A percentile compares a stretch with the other conserved stretches of the same genome.
Conservation (phyloP, 345 rosid genomes). For the Pistacia integerrima region DNA sequence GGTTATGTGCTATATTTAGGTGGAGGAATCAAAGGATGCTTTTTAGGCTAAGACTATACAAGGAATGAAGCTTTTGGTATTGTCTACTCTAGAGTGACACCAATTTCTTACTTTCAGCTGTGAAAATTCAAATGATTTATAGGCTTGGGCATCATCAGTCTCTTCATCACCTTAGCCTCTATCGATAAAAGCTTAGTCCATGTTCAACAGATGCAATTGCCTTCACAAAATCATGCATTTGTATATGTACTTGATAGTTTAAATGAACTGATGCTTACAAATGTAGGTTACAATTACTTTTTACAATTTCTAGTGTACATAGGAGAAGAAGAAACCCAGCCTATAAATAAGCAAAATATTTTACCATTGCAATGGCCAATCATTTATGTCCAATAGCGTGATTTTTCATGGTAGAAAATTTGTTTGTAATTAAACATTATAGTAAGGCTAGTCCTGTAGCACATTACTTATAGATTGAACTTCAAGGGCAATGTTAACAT, state of each 20-base stretch:
- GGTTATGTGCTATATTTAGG: constrained; percentile 47
- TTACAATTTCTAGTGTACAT: too few species aligned
- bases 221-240: constrained; percentile 51
- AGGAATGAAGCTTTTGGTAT: constrained; percentile 88
- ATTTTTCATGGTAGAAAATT: too few species aligned
- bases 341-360: too few species aligned
- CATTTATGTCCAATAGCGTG: too few species aligned
- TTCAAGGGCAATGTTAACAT: too few species aligned
- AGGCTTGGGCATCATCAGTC: constrained; percentile 50
- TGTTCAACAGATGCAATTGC: constrained; percentile 70
- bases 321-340: too few species aligned
- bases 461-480: too few species aligned
- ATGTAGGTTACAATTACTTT: too few species aligned
- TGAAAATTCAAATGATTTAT: constrained; percentile 65
- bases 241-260: constrained; percentile 69
- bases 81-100: constrained; percentile 81
- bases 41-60: constrained; percentile 86
- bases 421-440: too few species aligned
- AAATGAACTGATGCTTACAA: constrained; percentile 25
- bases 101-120: constrained; percentile 75
- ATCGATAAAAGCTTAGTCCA: constrained; percentile 63
- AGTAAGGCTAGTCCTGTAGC: too few species aligned
- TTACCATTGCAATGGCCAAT: too few species aligned
- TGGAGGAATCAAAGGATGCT: constrained; percentile 63
- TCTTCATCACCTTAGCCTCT: constrained; percentile 49